phyloP scores from a whole-genome alignment of 2,329 filamentous ascomycete species.

The Penicillium thymicola region DNA sequence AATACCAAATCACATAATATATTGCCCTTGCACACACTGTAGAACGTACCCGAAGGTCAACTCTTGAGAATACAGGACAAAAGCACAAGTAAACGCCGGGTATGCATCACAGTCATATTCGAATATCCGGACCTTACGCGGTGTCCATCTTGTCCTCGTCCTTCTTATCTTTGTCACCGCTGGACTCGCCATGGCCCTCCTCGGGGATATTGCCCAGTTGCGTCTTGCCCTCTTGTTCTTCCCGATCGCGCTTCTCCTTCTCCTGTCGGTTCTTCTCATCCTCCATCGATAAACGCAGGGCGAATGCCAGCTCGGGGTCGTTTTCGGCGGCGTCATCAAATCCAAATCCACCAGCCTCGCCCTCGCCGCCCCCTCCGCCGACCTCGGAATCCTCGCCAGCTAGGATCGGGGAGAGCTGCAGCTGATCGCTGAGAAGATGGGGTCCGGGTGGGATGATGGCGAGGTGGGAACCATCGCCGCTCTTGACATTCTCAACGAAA shows the following conservation, averaged over 20 bases:
- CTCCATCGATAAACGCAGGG: conserved; percentile 95
- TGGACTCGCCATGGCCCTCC: conserved; percentile 66
- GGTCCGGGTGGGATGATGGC: conserved; percentile 87
- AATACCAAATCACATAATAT: conserved; percentile 24
- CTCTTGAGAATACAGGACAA: conserved; percentile 22
- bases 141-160: conserved; percentile 86
- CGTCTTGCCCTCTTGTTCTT: conserved; percentile 68
- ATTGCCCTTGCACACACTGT: conserved; percentile 16
- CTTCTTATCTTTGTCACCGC: conserved; percentile 54
- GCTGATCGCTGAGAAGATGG: conserved; percentile 87
- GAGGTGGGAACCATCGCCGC: conserved; percentile 84
- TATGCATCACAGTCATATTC: conserved; percentile 38
- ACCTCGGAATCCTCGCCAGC: conserved; percentile 71
- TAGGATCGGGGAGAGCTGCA: conserved; percentile 84
- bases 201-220: conserved; percentile 79
- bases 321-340: conserved; percentile 80
- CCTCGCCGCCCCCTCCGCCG: conserved; percentile 46
- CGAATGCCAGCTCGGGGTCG: conserved; percentile 90
- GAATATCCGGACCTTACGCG: conserved; percentile 52
- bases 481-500: conserved; percentile 91
- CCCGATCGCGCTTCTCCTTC: conserved; percentile 73
- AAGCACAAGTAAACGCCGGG: conserved; percentile 32
- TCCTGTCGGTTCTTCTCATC: conserved; percentile 95
- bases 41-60: conserved; percentile 14
- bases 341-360: conserved; percentile 57